Conservation (phyloP, 305 asterid species). For the Fraxinus platypoda region DNA sequence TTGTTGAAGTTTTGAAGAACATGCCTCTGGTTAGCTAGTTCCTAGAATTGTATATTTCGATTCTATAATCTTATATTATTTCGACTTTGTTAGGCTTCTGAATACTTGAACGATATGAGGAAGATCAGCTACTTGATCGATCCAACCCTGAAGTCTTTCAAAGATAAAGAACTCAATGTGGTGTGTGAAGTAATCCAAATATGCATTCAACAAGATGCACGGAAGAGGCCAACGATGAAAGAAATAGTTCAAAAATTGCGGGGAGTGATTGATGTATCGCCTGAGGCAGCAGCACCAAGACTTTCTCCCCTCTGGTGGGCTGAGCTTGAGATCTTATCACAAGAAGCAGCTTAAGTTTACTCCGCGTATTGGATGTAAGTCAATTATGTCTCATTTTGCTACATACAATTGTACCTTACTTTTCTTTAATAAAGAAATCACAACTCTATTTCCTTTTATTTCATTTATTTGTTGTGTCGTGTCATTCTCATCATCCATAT, state of each 20-base stretch:
- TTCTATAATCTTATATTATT: background rate
- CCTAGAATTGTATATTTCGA: background rate
- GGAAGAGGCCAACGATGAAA: conserved; percentile 65
- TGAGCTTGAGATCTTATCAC: conserved; percentile 89
- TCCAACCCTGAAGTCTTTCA: conserved; percentile 61
- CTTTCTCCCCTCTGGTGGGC: conserved; percentile 99
- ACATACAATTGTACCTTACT: background rate
- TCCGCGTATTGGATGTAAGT: conserved; percentile 25
- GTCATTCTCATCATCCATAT: background rate
- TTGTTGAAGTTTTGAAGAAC: background rate
- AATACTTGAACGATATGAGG: conserved; percentile 46
- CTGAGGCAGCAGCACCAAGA: conserved; percentile 79
- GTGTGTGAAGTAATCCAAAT: conserved; percentile 71
- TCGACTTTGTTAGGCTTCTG: conserved; percentile 44
- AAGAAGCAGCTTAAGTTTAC: conserved; percentile 63
- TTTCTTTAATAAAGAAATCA: conserved; percentile 7
- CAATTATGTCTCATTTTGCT: conserved; percentile 13
- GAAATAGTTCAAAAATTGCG: conserved; percentile 58
- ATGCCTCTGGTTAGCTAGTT: background rate
- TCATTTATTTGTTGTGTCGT: background rate
- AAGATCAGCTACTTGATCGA: conserved; percentile 45
- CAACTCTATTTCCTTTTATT: background rate
- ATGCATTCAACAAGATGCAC: conserved; percentile 58
- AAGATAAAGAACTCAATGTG: conserved; percentile 52
- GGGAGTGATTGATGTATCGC: conserved; percentile 62